Percentiles rank a stretch among this genome's conserved stretches.
Evolutionary conservation across 73 alveolate species (phyloP).

Genomic region (Uronychia setigera): DNA sequence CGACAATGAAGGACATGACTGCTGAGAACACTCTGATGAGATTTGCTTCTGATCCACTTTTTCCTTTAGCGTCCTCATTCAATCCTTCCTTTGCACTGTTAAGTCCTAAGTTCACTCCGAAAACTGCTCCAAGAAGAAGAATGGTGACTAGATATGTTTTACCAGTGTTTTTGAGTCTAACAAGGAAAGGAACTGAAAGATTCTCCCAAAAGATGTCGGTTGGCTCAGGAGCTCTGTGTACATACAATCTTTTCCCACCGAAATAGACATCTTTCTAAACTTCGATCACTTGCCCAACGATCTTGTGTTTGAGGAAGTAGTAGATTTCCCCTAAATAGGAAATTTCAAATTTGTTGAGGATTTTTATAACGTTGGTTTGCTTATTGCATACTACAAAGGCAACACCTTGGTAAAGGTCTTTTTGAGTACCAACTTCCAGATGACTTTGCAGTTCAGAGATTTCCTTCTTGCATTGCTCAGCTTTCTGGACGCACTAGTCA

Average conservation of each 20-base stretch:
- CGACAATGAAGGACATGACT: conserved; percentile 64
- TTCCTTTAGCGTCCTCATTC: conserved; percentile 12
- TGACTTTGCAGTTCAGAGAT: not conserved
- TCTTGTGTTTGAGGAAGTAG: not conserved
- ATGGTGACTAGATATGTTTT: conserved; percentile 51
- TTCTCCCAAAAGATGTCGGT: conserved; percentile 77
- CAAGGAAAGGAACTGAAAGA: conserved; percentile 33
- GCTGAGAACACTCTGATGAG: conserved; percentile 48
- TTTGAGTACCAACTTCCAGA: conserved; percentile 4
- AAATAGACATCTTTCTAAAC: not conserved
- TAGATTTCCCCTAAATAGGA: not conserved
- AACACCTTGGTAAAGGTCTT: not conserved
- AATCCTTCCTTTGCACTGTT: conserved; percentile 46
- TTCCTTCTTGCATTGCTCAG: not conserved
- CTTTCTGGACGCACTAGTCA: not conserved
- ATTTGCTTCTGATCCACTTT: conserved; percentile 22
- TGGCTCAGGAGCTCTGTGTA: conserved; percentile 73
- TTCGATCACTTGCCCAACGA: not conserved
- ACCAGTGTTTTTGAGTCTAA: conserved; percentile 23
- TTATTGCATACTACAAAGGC: conserved; percentile 2
- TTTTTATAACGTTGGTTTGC: not conserved
- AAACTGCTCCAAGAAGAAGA: conserved; percentile 54
- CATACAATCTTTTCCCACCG: not conserved
- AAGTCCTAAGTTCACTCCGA: conserved; percentile 63
- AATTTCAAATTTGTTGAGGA: not conserved